Conservation (phyloP, 306 rosid species). For the Quillaja saponaria region DNA sequence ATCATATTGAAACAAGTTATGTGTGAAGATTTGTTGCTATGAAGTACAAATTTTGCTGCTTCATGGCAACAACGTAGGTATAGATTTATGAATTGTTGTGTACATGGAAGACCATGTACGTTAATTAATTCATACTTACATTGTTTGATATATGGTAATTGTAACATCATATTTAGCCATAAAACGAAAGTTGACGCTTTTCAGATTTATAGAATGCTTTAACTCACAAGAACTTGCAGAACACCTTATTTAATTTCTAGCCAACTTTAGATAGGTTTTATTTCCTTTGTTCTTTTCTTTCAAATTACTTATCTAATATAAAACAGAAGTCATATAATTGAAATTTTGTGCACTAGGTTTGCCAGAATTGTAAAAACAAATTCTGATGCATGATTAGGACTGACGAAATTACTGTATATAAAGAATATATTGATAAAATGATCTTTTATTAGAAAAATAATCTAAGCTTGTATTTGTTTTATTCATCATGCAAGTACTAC, state of each 20-base stretch:
- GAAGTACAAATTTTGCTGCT: not conserved
- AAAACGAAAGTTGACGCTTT: not conserved
- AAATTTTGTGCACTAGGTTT: not conserved
- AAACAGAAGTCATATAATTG: not conserved
- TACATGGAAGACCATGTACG: not conserved
- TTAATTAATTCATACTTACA: not conserved
- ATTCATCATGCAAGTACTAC: not conserved
- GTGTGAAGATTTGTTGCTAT: constrained; percentile 2
- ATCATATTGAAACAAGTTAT: not conserved
- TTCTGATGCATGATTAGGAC: too few relatives aligned
- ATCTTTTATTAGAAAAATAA: too few relatives aligned
- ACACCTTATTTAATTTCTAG: too few relatives aligned
- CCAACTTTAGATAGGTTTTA: not conserved
- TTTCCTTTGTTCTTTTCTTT: constrained; percentile 11
- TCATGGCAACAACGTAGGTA: not conserved
- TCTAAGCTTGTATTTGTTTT: not conserved
- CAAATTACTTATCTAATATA: not conserved
- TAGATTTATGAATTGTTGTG: constrained; percentile 7
- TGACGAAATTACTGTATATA: too few relatives aligned
- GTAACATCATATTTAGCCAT: too few relatives aligned
- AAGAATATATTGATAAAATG: too few relatives aligned
- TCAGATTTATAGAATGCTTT: constrained; percentile 9
- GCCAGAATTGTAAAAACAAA: not conserved
- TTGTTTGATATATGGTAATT: not conserved
- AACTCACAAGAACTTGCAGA: not conserved